Conservation (phyloP, 352 stramenopile species). For the Globisporangium solare region DNA sequence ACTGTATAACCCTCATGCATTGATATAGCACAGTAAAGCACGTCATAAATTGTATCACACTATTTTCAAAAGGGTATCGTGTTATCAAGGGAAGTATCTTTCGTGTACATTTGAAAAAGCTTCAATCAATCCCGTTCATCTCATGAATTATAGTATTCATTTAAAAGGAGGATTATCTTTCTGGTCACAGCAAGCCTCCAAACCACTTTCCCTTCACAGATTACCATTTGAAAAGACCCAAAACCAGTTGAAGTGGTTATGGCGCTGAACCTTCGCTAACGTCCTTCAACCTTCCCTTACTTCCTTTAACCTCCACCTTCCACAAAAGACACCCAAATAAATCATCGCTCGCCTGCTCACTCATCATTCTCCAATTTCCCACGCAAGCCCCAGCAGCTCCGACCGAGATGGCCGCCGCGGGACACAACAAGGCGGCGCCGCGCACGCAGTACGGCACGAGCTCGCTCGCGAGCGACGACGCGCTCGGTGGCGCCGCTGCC, state of each 20-base stretch:
- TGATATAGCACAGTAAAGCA: too few species aligned
- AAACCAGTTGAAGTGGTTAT: not conserved
- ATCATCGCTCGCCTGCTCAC: not conserved
- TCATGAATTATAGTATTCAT: too few species aligned
- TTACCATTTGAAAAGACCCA: not conserved
- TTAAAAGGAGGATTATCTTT: too few species aligned
- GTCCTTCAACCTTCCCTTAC: not conserved
- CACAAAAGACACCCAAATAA: not conserved
- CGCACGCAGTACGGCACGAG: conserved; percentile 23
- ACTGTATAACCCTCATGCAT: too few species aligned
- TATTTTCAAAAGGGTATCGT: too few species aligned
- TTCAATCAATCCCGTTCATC: too few species aligned
- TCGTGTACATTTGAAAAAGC: too few species aligned
- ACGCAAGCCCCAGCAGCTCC: not conserved
- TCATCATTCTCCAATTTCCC: conserved; percentile 2
- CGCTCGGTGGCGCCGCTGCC: conserved; percentile 8
- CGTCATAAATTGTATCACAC: too few species aligned
- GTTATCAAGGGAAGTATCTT: too few species aligned
- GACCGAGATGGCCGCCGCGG: not conserved
- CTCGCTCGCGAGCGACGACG: conserved; percentile 21
- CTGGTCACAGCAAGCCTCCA: not conserved
- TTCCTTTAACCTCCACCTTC: not conserved
- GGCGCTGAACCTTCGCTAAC: not conserved
- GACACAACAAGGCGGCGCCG: not conserved
- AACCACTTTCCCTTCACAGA: not conserved